Conservation (phyloP, 2,329 filamentous ascomycete species). For the Aurifilum marmelostoma region DNA sequence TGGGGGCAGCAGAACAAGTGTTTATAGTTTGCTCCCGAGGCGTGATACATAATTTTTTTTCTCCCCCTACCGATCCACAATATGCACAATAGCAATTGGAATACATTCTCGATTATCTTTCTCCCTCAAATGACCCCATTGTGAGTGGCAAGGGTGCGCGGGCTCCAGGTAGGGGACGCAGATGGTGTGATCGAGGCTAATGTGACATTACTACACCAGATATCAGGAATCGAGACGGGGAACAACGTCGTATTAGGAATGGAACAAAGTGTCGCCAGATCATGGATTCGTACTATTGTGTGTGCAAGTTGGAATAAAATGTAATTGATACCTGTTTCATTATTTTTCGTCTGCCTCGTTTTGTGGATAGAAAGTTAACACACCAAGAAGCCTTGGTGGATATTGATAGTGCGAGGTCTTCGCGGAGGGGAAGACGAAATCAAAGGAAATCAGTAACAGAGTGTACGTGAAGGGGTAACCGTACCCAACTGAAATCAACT, state of each 20-base stretch:
- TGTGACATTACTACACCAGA: slow-evolving; percentile 21
- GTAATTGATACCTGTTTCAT: background rate
- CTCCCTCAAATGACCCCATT: background rate
- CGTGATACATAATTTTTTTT: no score
- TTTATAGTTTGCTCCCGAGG: background rate
- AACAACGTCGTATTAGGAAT: slow-evolving; percentile 13
- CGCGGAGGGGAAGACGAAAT: background rate
- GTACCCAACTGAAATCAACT: background rate
- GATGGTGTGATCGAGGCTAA: slow-evolving; percentile 29
- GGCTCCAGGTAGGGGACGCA: slow-evolving; percentile 16
- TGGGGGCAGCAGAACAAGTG: background rate
- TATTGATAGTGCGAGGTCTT: background rate
- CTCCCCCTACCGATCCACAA: background rate
- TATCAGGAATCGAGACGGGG: slow-evolving; percentile 13
- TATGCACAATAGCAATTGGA: background rate
- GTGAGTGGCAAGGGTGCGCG: slow-evolving; percentile 23
- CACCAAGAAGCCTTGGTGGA: background rate
- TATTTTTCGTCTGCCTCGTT: background rate
- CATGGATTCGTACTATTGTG: background rate
- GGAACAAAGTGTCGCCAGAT: slow-evolving; percentile 3
- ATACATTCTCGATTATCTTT: background rate
- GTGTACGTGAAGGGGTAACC: background rate
- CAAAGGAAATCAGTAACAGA: background rate
- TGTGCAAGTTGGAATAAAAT: no score
- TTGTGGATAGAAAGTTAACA: background rate